Base-by-base conservation (phyloP, 805 yeast genomes). In the Henningerozyma blattae region DNA sequence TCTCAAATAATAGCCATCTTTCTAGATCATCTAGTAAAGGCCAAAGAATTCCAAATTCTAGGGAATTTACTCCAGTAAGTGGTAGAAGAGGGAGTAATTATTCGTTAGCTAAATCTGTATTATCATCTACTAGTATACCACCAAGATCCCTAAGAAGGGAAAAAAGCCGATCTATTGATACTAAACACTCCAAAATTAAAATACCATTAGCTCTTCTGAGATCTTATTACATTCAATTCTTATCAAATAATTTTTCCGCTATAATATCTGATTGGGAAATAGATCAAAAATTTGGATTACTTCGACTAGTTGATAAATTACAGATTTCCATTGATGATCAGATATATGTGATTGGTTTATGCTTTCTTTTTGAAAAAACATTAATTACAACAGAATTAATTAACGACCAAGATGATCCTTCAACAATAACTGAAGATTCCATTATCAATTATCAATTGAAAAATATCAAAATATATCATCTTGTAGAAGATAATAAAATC, bases 281-380 rank as follows among this genome's bases (percentile, higher is more conserved):
- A 15, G 63, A 60, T 32, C 41, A 51, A 3, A 35, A 42, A 24
- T 55, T 48, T 37, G 68, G 68, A 0, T 34, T 50, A 5, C 36
- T 64, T 28, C 45, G 67, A 33, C 33, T 62, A 9, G 59, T 60
- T 9, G 67, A 64, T 41, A 41, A 31, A 10, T 42, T 64, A 14
- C 31, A 46, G 30, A 45, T 60, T 3, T 57, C 62, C 1, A 10
- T 5, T 2, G 42, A 33, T 4, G 40, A 32, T 0, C 1, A 24
- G 7, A 24, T 24, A 8, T 62, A 54, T 35, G 30, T 33, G 12
- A 39, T 41, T 9, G 46, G 56, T 9, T 47, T 55, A 25, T 61
- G 61, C 22, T 62, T 50, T 40, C 36, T 64, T 22, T 62, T 62
- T 42, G 55, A 54, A 28, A 40, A 39, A 13, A 47, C 47, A 3